Base-by-base conservation (phyloP, 2,329 filamentous ascomycete genomes). In the Mycosphaerelloides madeirae region DNA sequence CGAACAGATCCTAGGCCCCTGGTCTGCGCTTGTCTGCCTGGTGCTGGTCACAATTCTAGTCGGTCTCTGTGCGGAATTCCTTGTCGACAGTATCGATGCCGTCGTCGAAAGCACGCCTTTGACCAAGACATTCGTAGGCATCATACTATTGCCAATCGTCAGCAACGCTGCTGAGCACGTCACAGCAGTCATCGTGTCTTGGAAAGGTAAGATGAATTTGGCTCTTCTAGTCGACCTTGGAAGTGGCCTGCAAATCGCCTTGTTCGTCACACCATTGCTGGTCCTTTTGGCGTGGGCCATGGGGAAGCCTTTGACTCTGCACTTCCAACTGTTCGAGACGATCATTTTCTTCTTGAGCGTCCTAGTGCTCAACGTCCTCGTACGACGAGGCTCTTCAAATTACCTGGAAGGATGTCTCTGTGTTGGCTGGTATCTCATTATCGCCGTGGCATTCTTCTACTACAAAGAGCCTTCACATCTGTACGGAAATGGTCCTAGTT, bases 251-350 rank as follows among this genome's bases (percentile, higher is more conserved):
- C 75, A 78, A 49, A 78, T 79, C 41, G 74, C 76, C 5, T 68
- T 79, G 14, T 76, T 79, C 49, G 76, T 77, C 29, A 78, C 76
- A 2, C 76, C 76, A 3, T 74, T 76, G 60, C 63, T 78, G 32
- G 75, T 79, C 31, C 70, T 79, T 16, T 68, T 77, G 6, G 76
- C 75, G 31, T 78, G 75, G 75, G 69, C 70, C 49, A 72, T 79
- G 49, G 68, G 65, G 18, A 60, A 73, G 52, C 65, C 68, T 29
- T 76, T 77, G 72, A 72, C 83, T 22, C 74, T 94, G 29, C 89
- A 91, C 70, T 94, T 94, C 65, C 87, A 87, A 48, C 75, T 88
- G 35, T 94, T 94, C 66, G 87, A 94, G 75, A 94, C 87, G 0
- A 84, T 93, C 15, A 86, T 84, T 42, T 78, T 94, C 59, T 93